Percentiles rank a stretch among this genome's conserved stretches.
phyloP scores from a whole-genome alignment of 2,329 filamentous ascomycete species.

The Exophiala sideris region DNA sequence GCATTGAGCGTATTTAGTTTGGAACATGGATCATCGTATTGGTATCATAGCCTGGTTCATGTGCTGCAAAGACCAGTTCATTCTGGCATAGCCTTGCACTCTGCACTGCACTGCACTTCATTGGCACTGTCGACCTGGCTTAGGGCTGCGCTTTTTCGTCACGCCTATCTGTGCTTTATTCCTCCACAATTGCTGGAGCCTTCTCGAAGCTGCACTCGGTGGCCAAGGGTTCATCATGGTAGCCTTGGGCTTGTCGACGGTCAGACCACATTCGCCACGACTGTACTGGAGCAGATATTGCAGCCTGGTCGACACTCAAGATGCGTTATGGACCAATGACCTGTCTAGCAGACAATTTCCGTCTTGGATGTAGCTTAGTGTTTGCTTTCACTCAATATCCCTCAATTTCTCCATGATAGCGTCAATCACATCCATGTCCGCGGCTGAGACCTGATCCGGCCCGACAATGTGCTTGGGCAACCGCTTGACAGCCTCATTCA shows the following conservation, averaged over 20 bases:
- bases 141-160: background rate
- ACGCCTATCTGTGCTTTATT: too few relatives aligned
- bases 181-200: too few relatives aligned
- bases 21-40: background rate
- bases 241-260: too few relatives aligned
- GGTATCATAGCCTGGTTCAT: background rate
- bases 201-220: too few relatives aligned
- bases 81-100: background rate
- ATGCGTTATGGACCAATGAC: background rate
- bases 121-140: background rate
- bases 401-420: slow-evolving; percentile 63
- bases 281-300: background rate
- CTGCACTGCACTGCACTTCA: background rate
- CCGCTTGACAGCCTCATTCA: slow-evolving; percentile 63
- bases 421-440: slow-evolving; percentile 84
- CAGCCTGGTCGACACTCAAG: background rate
- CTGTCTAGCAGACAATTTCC: slow-evolving; percentile 1
- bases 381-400: slow-evolving; percentile 14
- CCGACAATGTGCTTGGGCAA: slow-evolving; percentile 61
- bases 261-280: background rate
- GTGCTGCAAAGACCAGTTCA: background rate
- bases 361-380: background rate
- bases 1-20: background rate
- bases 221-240: too few relatives aligned
- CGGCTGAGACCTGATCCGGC: slow-evolving; percentile 67